Conservation (phyloP, 73 alveolate species). For the Breviolum minutum region DNA sequence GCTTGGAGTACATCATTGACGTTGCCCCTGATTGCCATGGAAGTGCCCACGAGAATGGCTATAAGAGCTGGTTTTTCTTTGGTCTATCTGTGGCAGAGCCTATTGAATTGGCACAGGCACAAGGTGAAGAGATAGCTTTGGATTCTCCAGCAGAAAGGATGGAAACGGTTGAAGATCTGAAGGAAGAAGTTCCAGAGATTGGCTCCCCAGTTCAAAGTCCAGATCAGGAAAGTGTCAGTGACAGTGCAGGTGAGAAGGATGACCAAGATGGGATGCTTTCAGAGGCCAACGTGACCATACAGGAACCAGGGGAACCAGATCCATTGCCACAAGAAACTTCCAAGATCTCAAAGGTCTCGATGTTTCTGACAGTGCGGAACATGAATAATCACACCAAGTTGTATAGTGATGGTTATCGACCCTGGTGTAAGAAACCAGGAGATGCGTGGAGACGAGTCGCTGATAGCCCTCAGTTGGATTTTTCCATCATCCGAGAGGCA, state of each 20-base stretch:
- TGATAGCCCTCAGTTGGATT: constrained; percentile 21
- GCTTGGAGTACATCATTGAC: constrained; percentile 14
- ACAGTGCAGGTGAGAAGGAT: neutral
- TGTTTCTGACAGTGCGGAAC: constrained; percentile 62
- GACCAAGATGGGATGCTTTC: neutral
- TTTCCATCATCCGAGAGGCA: constrained; percentile 35
- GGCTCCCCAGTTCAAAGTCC: neutral
- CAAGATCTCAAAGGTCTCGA: neutral
- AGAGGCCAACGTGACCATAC: neutral
- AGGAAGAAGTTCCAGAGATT: neutral
- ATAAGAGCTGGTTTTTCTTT: constrained; percentile 55
- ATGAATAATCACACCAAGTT: constrained; percentile 86
- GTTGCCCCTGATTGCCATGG: constrained; percentile 87
- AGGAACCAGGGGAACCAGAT: neutral
- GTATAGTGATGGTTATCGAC: constrained; percentile 73
- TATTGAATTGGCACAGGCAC: neutral
- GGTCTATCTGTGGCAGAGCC: constrained; percentile 91
- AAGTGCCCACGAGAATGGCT: constrained; percentile 55
- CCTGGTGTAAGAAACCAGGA: constrained; percentile 79
- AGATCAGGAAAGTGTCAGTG: neutral
- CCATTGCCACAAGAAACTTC: neutral
- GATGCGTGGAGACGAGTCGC: constrained; percentile 36
- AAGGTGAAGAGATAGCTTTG: no score
- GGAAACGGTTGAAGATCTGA: neutral
- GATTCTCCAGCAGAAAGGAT: neutral